Evolutionary conservation across 2,329 filamentous ascomycete species (phyloP).

Genomic region (Talaromyces piceae): DNA sequence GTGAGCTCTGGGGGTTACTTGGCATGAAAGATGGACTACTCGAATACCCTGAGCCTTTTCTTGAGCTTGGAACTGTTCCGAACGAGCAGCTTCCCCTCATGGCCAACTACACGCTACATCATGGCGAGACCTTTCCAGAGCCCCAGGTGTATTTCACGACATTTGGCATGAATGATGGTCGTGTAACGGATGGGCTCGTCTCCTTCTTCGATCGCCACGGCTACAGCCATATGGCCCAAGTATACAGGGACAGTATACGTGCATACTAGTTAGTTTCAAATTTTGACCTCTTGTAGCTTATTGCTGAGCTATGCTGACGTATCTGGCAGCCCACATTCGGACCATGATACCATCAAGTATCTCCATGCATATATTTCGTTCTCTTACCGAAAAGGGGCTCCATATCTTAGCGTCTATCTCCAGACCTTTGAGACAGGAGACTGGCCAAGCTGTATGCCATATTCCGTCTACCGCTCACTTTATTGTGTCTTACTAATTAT

Average conservation of each 20-base stretch:
- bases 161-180: constrained; percentile 13
- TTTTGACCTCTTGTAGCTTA: neutral
- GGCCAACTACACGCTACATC: constrained; percentile 13
- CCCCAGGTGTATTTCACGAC: constrained; percentile 15
- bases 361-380: constrained; percentile 11
- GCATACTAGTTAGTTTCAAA: constrained; percentile 13
- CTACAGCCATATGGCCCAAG: constrained; percentile 9
- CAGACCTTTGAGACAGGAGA: constrained; percentile 7
- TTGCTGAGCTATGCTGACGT: neutral
- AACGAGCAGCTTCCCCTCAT: constrained; percentile 12
- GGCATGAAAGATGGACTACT: constrained; percentile 3
- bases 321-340: constrained; percentile 5
- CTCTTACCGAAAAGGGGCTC: constrained; percentile 8
- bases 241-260: constrained; percentile 11
- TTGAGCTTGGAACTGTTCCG: constrained; percentile 1
- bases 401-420: constrained; percentile 12
- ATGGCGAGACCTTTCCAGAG: constrained; percentile 9
- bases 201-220: constrained; percentile 12
- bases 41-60: neutral
- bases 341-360: constrained; percentile 5
- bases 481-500: neutral
- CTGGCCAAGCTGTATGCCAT: neutral
- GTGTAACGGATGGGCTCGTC: constrained; percentile 10
- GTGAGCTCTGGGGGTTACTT: constrained; percentile 14
- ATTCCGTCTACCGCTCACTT: neutral